Evolutionary conservation across 208 protist species (phyloP), one percentile per base, ranked within the genome.

Genomic region (Herpetomonas samuelpessoai): DNA sequence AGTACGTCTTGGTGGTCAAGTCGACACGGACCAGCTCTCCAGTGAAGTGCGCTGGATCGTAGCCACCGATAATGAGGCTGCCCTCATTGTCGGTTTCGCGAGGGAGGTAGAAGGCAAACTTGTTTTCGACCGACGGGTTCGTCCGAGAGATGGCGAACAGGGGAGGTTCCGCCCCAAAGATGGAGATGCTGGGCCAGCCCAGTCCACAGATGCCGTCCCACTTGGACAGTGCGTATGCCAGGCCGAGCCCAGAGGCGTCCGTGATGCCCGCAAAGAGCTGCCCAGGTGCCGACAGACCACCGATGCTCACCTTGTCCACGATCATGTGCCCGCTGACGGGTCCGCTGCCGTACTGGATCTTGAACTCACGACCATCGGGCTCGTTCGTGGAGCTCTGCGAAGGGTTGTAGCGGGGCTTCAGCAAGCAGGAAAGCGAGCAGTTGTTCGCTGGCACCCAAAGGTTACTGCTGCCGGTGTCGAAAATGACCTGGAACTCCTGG

Each of bases 331-430:
- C 97, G 6, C 59, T 73, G 25, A 98, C 75, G 10, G 81, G 74
- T 39, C 97, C 98, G 72, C 79, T 90, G 57, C 97, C 97, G 66
- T 99, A 98, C 70, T 76, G 70, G 62, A 98, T 97, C 26, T 78
- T 60, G 73, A 98, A 98, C 22, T 58, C 44, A 2, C 74, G 82
- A 26, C 96, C 96, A 53, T 97, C 92, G 2, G 82, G 59, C 35
- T 67, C 41, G 65, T 97, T 96, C 3, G 93, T 92, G 12, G 66
- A 81, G 49, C 92, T 97, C 38, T 61, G 61, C 25, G 41, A 54
- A 4, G 69, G 54, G 61, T 97, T 64, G 75, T 98, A 98, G 65
- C 90, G 91, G 62, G 62, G 54, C 57, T 85, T 83, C 29, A 83
- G 46, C 0, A 77, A 56, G 47, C 74, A 83, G 7, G 68, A 79